A percentile compares a stretch with the other conserved stretches of the same genome.
Conservation (phyloP, 2,329 filamentous ascomycete genomes). For the Ceratocystis ficicola region DNA sequence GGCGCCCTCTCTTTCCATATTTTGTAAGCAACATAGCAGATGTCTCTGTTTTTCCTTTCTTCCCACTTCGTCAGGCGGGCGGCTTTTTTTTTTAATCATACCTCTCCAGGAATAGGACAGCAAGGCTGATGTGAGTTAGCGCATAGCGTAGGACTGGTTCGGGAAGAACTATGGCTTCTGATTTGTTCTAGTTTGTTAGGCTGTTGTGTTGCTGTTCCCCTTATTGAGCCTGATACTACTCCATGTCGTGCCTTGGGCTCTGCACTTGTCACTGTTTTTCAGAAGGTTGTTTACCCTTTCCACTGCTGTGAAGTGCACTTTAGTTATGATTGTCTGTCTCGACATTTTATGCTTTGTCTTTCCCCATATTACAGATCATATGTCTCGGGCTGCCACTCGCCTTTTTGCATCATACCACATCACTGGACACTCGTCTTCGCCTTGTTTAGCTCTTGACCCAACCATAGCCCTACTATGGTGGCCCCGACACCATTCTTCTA, state of each 20-base stretch:
- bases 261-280: too few species aligned
- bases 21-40: too few species aligned
- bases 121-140: constrained; percentile 2
- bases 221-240: background rate
- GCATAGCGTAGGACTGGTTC: background rate
- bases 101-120: constrained; percentile 10
- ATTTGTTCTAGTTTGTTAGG: background rate
- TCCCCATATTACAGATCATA: background rate
- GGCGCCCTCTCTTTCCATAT: background rate
- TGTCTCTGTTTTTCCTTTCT: background rate
- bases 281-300: too few species aligned
- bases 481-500: constrained; percentile 30
- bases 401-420: background rate
- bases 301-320: too few species aligned
- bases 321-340: background rate
- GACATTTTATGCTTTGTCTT: background rate
- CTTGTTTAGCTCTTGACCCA: background rate
- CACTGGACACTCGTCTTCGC: background rate
- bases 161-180: background rate
- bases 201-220: background rate
- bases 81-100: constrained; percentile 18
- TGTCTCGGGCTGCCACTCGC: background rate
- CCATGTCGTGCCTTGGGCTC: background rate
- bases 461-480: background rate
- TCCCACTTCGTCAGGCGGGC: constrained; percentile 4